Evolutionary conservation across 768 basidiomycete genomes (phyloP), one percentile per base, ranked within the genome.

Genomic region (Termitomyces bulborhizus): DNA sequence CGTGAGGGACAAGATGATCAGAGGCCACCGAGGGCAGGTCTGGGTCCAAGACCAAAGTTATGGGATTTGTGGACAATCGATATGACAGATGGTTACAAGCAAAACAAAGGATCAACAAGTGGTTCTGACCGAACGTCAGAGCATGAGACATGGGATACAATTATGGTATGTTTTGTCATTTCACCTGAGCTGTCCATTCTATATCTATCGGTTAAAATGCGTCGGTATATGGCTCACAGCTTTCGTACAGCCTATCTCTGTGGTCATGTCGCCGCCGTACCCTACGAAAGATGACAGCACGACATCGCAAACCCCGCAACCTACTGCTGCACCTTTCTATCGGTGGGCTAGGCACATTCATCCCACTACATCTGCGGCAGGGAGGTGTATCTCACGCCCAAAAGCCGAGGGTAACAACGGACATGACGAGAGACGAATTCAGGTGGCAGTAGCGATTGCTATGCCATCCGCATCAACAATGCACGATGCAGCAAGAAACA

Each of bases 41-140:
- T 67, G 36, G 67, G 66, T n/a, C 60, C 68, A 53, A 71, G 54
- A 46, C 81, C 81, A 0, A 57, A 64, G 49, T 57, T 82, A 16
- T 80, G 78, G 78, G 78, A 83, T 56, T 18, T 76, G 8, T 73
- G 75, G 71, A 56, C 60, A 52, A 47, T 44, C 15, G 52, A 45
- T 27, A 58, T 45, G 47, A 48, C 56, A 29, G 45, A 61, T 37
- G n/a, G 15, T 21, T 26, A 50, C 16, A 43, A 29, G 18, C n/a
- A 16, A 26, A n/a, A 24, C 36, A 31, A 41, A 32, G 36, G 11
- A 51, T 18, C 21, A 16, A 36, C 16, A 15, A 40, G 40, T 16
- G 12, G n/a, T 44, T 52, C 36, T 31, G 15, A 27, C 27, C 16
- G 60, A 34, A 52, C 49, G 34, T 53, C 49, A 13, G 32, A 53